These are phyloP conservation scores for Pyrenophora seminiperda DNA, from an alignment of 2,329 filamentous ascomycete species.

Conservation along the genomic window DNA sequence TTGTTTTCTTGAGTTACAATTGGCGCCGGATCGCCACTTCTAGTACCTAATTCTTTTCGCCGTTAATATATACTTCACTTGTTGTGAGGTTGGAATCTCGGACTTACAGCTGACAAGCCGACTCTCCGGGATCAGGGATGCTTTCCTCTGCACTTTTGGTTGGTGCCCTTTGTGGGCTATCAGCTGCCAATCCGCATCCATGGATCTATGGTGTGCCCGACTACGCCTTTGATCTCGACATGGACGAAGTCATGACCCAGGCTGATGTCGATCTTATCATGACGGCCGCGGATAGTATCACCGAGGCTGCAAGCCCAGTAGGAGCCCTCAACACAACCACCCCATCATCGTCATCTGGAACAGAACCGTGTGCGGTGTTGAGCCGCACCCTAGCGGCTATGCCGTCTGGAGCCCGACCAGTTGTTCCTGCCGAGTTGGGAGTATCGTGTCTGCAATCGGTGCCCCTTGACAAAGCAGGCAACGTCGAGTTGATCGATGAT, in stretches of 20 bases:
- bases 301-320: conserved; percentile 18
- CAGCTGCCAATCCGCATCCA: conserved; percentile 30
- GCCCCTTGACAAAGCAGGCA: conserved; percentile 43
- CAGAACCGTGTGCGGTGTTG: conserved; percentile 43
- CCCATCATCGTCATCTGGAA: conserved; percentile 22
- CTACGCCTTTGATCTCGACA: conserved; percentile 29
- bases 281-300: conserved; percentile 24
- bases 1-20: background rate
- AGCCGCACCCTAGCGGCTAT: conserved; percentile 34
- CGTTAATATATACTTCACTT: background rate
- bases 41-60: conserved; percentile 17
- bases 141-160: conserved; percentile 26
- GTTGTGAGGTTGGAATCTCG: background rate
- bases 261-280: conserved; percentile 26
- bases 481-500: conserved; percentile 41
- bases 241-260: conserved; percentile 34
- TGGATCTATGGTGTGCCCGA: conserved; percentile 45
- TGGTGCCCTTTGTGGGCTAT: conserved; percentile 27
- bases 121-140: conserved; percentile 18
- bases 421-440: conserved; percentile 43
- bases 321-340: conserved; percentile 20
- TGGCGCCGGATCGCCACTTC: conserved; percentile 29
- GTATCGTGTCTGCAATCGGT: conserved; percentile 45
- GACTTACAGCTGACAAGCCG: background rate
- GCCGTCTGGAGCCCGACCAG: conserved; percentile 32